Conservation (phyloP, 805 yeast species). For the Candida jianshihensis region DNA sequence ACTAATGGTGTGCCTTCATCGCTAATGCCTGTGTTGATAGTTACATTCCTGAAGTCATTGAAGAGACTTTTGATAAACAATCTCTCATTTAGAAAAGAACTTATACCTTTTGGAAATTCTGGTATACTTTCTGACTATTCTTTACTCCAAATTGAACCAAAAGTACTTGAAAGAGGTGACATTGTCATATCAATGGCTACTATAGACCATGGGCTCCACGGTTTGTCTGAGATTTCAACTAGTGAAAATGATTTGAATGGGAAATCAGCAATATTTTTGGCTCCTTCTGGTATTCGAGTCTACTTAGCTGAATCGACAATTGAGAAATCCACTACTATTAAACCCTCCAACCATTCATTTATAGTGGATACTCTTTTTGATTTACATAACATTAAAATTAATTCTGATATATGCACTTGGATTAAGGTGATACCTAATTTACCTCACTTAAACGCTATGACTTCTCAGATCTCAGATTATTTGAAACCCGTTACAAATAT, state of each 20-base stretch:
- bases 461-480: constrained; percentile 55
- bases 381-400: constrained; percentile 25
- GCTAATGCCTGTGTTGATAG: constrained; percentile 27
- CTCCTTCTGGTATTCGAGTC: constrained; percentile 51
- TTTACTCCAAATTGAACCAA: constrained; percentile 41
- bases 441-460: constrained; percentile 59
- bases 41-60: constrained; percentile 44
- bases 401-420: constrained; percentile 36
- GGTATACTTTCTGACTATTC: constrained; percentile 24
- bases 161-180: constrained; percentile 39
- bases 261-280: constrained; percentile 38
- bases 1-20: constrained; percentile 23
- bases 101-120: constrained; percentile 47
- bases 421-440: constrained; percentile 62
- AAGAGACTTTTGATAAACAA: constrained; percentile 33
- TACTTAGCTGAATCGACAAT: constrained; percentile 31
- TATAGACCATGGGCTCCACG: constrained; percentile 26
- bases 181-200: constrained; percentile 30
- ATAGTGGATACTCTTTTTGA: constrained; percentile 30
- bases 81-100: constrained; percentile 25
- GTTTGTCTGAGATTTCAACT: constrained; percentile 20
- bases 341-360: constrained; percentile 35
- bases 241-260: constrained; percentile 15
- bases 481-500: constrained; percentile 42
- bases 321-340: constrained; percentile 28